These are phyloP conservation scores for Fusarium oligoseptatum DNA, from an alignment of 2,329 filamentous ascomycete genomes.

Conservation along the genomic window DNA sequence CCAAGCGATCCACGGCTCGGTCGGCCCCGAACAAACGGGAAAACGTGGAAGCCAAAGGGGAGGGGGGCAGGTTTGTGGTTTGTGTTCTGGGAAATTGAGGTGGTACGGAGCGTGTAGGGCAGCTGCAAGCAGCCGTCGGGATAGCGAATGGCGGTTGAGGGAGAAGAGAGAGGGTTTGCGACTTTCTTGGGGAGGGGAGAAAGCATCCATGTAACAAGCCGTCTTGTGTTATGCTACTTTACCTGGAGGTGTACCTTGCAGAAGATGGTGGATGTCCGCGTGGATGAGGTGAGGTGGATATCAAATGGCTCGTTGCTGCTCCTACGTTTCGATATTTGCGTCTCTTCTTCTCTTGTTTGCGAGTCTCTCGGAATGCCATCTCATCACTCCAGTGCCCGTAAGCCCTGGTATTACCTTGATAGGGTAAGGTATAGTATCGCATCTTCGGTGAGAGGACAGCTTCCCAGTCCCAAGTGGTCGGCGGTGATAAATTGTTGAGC, in stretches of 20 bases:
- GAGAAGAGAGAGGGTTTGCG: background rate
- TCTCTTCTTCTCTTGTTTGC: background rate
- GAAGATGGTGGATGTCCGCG: background rate
- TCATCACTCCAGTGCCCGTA: background rate
- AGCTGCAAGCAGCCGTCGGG: slow-evolving; percentile 35
- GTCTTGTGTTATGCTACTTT: slow-evolving; percentile 12
- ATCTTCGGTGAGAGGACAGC: background rate
- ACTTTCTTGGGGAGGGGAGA: background rate
- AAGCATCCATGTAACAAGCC: slow-evolving; percentile 33
- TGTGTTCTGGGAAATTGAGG: slow-evolving; percentile 35
- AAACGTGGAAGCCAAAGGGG: slow-evolving; percentile 30
- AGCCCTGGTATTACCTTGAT: background rate
- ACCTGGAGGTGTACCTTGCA: background rate
- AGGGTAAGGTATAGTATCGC: background rate
- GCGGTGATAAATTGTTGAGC: background rate
- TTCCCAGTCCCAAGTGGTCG: too few species aligned
- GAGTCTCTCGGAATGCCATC: background rate
- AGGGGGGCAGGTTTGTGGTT: background rate
- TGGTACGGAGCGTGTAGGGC: slow-evolving; percentile 31
- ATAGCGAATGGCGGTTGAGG: slow-evolving; percentile 18
- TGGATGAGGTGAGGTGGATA: background rate
- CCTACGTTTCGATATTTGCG: background rate
- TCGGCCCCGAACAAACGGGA: slow-evolving; percentile 24
- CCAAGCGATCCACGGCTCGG: slow-evolving; percentile 15
- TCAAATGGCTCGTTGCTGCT: background rate